These are phyloP conservation scores for Kernera saxatilis DNA, from an alignment of 345 rosid genomes.

Conservation along the genomic window DNA sequence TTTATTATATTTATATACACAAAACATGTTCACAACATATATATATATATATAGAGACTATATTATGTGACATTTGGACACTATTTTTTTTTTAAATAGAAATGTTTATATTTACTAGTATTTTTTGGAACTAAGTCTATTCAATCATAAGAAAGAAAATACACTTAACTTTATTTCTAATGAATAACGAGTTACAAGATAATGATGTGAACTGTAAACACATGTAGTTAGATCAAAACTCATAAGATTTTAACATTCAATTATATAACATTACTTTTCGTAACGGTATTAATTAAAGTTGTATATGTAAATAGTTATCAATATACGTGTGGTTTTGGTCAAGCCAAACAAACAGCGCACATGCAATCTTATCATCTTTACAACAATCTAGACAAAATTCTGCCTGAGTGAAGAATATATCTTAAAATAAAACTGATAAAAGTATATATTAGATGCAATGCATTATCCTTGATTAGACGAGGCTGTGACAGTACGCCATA, in stretches of 20 bases:
- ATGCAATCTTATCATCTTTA: slow-evolving; percentile 25
- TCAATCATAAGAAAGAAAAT: too few species aligned
- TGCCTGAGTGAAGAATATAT: neutral
- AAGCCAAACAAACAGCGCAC: slow-evolving; percentile 8
- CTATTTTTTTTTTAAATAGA: neutral
- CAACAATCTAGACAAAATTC: slow-evolving; percentile 4
- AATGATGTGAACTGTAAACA: neutral
- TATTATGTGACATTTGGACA: neutral
- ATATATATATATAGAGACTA: too few species aligned
- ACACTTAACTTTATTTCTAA: neutral
- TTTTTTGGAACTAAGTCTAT: neutral
- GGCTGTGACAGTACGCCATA: neutral
- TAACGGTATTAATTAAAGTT: neutral
- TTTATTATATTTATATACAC: neutral
- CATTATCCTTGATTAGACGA: slow-evolving; percentile 14
- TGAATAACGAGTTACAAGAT: neutral
- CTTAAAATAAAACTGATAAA: neutral
- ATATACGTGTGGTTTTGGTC: neutral
- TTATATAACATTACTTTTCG: neutral
- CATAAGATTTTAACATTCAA: neutral
- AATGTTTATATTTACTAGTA: neutral
- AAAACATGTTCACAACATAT: neutral
- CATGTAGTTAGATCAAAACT: neutral
- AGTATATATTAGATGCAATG: neutral
- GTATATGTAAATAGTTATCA: neutral